Base-by-base conservation (phyloP, 768 basidiomycete genomes). In the Termitomyces sp. region DNA sequence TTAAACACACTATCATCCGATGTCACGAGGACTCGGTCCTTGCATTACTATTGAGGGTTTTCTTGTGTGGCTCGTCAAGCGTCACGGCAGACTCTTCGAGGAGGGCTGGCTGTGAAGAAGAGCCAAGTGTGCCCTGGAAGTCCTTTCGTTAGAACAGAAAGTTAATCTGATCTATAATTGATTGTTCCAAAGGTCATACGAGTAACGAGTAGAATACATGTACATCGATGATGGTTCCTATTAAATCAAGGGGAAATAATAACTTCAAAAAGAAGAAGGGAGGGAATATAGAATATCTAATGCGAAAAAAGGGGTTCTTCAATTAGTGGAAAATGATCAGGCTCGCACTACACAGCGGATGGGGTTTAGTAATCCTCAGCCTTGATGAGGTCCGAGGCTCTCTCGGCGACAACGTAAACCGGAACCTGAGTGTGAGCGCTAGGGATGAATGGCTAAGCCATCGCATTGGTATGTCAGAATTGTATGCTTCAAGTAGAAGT, bases 391-490 rank as follows among this genome's bases (percentile, higher is more conserved):
- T 51, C 50, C 9, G 50, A 26, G 9, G 50, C 50, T 39, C 50
- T 51, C 24, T 51, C 50, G 3, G 50, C 50, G 4, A 51, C 14
- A 12, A 51, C 36, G 12, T 51, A 51, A 12, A 39, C 50, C 0
- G 50, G 50, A 51, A 36, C 50, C 26, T 51, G 50, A 27, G 50
- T 26, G 10, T 51, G 50, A n/a, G 50, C 36, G n/a, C 50, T 51
- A 7, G 50, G 36, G 18, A 51, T 24, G 9, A 51, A 39, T 27
- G 50, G 50, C 50, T 51, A 26, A 26, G 6, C 20, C n/a, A 7
- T 14, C 48, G 18, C 36, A 27, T 51, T n/a, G 4, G 26, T 29
- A 39, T 39, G 18, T 51, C 24, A 51, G 50, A 26, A 12, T n/a
- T 27, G 26, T 18, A 27, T 26, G 26, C 50, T 18, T n/a, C 36